Conservation (phyloP, 208 protist species). For the Acanthamoeba castellanii region DNA sequence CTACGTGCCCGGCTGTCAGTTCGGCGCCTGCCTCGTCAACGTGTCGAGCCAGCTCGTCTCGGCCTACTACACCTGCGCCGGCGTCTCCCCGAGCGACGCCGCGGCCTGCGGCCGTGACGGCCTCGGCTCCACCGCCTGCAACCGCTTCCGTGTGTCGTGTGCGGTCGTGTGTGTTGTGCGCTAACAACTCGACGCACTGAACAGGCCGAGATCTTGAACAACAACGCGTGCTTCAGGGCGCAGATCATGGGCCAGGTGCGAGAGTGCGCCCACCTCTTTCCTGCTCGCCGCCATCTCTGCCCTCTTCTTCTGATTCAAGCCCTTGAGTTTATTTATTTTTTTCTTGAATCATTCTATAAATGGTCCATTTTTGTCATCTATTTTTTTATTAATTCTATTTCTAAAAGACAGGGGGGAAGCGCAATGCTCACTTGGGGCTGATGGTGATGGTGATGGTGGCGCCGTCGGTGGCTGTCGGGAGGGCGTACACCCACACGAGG, state of each 20-base stretch:
- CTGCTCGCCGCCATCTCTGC: background rate
- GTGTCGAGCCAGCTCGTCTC: background rate
- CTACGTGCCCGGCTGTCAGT: background rate
- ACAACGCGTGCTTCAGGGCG: background rate
- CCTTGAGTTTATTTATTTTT: too few relatives aligned
- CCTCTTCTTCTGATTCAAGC: background rate
- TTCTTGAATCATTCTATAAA: too few relatives aligned
- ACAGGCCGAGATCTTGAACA: background rate
- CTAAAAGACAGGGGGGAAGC: too few relatives aligned
- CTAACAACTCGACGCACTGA: too few relatives aligned
- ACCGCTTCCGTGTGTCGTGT: too few relatives aligned
- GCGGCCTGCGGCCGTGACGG: background rate
- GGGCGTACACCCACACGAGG: slow-evolving; percentile 23
- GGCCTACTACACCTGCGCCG: background rate
- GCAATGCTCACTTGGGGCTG: background rate
- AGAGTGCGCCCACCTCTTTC: background rate
- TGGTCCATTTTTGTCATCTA: too few relatives aligned
- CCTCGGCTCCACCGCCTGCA: background rate
- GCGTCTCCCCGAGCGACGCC: background rate
- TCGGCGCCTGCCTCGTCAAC: background rate
- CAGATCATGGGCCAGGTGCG: background rate
- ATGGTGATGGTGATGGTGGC: slow-evolving; percentile 18
- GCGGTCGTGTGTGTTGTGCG: too few relatives aligned
- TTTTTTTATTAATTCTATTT: too few relatives aligned
- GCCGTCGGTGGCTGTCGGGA: background rate